Percentiles rank a stretch among this genome's conserved stretches.
phyloP scores from a whole-genome alignment of 192 early-diverging fungal genomes.

The Backusella mclennaniae region DNA sequence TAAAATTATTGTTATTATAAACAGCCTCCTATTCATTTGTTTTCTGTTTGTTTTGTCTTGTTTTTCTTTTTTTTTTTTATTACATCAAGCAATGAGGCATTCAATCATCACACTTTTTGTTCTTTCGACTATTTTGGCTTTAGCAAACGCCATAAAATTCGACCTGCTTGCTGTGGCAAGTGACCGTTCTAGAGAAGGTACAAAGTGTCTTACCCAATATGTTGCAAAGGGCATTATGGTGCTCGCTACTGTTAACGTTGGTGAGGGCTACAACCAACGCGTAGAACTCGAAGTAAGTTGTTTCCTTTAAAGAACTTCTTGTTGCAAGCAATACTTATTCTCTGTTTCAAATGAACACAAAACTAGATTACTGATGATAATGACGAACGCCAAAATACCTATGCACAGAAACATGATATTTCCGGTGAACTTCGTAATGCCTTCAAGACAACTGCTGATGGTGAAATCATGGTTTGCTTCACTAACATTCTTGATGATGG shows the following conservation, averaged over 20 bases:
- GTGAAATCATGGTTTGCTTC: slow-evolving; percentile 85
- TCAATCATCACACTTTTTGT: slow-evolving; percentile 2
- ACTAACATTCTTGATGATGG: slow-evolving; percentile 66
- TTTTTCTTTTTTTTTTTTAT: background rate
- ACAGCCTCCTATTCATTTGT: background rate
- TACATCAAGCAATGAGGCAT: slow-evolving; percentile 10
- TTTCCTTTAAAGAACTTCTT: background rate
- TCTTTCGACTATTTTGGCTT: slow-evolving; percentile 5
- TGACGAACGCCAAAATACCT: slow-evolving; percentile 57
- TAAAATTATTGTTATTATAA: background rate
- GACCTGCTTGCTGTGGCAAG: slow-evolving; percentile 61
- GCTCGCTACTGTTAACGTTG: slow-evolving; percentile 63
- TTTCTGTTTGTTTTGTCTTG: background rate
- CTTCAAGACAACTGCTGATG: slow-evolving; percentile 86
- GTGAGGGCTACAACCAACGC: slow-evolving; percentile 71
- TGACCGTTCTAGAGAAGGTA: slow-evolving; percentile 29
- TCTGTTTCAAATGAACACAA: background rate
- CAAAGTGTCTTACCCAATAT: slow-evolving; percentile 77
- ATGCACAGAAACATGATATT: slow-evolving; percentile 64
- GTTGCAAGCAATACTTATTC: background rate
- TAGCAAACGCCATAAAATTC: slow-evolving; percentile 69
- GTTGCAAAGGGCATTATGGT: slow-evolving; percentile 70
- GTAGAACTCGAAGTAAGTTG: slow-evolving; percentile 61
- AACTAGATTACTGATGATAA: slow-evolving; percentile 72
- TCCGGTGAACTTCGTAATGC: slow-evolving; percentile 57